Conservation (phyloP, 768 basidiomycete species). For the Brasilioporus rufonigricans region DNA sequence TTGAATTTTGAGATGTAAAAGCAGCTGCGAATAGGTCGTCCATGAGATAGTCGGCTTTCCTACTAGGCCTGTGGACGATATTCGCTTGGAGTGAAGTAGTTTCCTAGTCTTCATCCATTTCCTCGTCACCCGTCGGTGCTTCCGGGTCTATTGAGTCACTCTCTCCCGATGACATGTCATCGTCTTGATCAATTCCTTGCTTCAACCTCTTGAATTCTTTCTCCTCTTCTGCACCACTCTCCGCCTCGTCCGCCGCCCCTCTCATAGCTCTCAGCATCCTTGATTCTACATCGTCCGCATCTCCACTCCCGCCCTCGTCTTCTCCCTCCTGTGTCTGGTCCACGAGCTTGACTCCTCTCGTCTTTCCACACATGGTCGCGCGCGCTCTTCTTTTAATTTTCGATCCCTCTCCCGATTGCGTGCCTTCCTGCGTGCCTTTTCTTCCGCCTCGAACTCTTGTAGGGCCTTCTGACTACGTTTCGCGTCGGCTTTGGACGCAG, state of each 20-base stretch:
- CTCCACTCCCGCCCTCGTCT: constrained; percentile 25
- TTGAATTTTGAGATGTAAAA: constrained; percentile 37
- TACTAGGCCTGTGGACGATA: constrained; percentile 13
- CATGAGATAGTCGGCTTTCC: constrained; percentile 55
- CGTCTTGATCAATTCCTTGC: constrained; percentile 9
- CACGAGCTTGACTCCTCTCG: constrained; percentile 13
- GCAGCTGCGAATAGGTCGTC: constrained; percentile 64
- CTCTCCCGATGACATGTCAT: constrained; percentile 10
- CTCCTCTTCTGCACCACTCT: constrained; percentile 10
- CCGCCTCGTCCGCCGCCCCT: constrained; percentile 25
- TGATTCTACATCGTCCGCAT: constrained; percentile 22
- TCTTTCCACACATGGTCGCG: constrained; percentile 10
- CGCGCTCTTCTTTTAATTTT: constrained; percentile 49
- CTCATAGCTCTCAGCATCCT: constrained; percentile 31
- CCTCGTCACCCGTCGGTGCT: constrained; percentile 19
- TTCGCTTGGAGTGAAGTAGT: not conserved
- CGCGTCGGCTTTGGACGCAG: constrained; percentile 42
- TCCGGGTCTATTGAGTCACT: constrained; percentile 9
- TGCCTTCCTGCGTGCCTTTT: constrained; percentile 42
- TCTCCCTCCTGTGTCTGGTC: constrained; percentile 9
- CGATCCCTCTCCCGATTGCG: constrained; percentile 48
- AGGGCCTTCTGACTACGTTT: constrained; percentile 38
- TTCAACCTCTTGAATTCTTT: constrained; percentile 15
- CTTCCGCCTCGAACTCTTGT: constrained; percentile 35
- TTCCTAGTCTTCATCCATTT: constrained; percentile 14